Base-by-base conservation (phyloP, 2,329 filamentous ascomycete genomes). In the Ilyonectria robusta region DNA sequence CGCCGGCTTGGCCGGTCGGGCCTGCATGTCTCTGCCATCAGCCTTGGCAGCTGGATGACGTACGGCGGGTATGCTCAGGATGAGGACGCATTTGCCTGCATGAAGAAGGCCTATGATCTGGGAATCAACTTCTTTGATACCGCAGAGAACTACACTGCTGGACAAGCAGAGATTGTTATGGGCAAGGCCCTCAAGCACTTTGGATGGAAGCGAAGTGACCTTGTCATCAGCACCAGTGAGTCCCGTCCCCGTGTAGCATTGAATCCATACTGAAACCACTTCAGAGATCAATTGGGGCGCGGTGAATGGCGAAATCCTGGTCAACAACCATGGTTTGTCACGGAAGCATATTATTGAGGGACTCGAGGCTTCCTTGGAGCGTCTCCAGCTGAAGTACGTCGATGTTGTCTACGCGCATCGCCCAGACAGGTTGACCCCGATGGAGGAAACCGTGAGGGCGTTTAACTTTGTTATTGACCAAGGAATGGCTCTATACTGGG, bases 401-500 rank as follows among this genome's bases (percentile, higher is more conserved):
- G 91, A 93, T 75, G 81, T 93, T 37, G 85, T 93, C 65, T 92
- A 91, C 74, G 91, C 91, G 1, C 91, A 93, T 78, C 86, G 91
- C 7, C 89, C 90, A 0, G 92, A 93, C 77, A 84, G 88, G 21
- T 80, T 88, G 53, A 92, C 90, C 0, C 91, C 91, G 0, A 92
- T 93, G 83, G 90, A 92, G 78, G 91, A 93, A 81, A 89, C 86
- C 7, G 91, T 93, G 8, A 86, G 90, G 62, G 91, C 87, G 21
- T 93, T 93, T 83, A 93, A 93, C 82, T 84, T 92, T 76, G 82
- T 93, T 42, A 92, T 94, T 75, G 84, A 90, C 74, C 84, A 85
- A 8, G 91, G 92, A 63, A 89, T 92, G 81, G 88, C 89, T 1
- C 86, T 93, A 70, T 93, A 93, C 83, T 93, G 91, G 91, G 75